Percentiles rank a stretch among this genome's conserved stretches.
Conservation (phyloP, 352 stramenopile genomes). For the Blastocystis sp. region DNA sequence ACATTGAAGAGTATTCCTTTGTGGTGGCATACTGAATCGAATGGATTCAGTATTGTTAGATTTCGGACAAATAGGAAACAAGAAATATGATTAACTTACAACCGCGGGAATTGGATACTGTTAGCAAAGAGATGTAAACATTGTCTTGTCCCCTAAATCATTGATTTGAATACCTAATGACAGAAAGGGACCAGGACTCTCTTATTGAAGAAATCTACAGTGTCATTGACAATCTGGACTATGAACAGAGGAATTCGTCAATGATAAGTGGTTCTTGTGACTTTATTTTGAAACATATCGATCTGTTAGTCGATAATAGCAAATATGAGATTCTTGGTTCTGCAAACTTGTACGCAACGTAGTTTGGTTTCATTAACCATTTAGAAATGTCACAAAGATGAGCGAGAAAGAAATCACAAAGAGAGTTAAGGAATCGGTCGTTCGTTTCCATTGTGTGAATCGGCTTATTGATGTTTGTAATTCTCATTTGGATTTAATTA, state of each 20-base stretch:
- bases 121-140: background rate
- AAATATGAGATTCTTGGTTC: slow-evolving; percentile 18
- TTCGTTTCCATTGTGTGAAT: slow-evolving; percentile 26
- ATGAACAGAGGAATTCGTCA: background rate
- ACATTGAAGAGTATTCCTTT: background rate
- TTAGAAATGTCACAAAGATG: background rate
- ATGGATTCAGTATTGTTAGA: background rate
- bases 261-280: background rate
- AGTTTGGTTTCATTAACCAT: background rate
- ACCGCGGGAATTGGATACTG: background rate
- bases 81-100: background rate
- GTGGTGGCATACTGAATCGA: background rate
- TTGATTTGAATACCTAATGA: background rate
- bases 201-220: slow-evolving; percentile 12
- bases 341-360: background rate
- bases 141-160: background rate
- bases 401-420: background rate
- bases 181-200: background rate
- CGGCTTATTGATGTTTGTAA: background rate
- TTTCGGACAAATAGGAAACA: background rate
- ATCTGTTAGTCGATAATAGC: background rate
- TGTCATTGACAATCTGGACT: slow-evolving; percentile 1
- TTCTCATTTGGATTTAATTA: background rate
- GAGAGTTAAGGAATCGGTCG: background rate
- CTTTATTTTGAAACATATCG: background rate